Percentiles rank a stretch among this genome's conserved stretches.
Conservation (phyloP, 768 basidiomycete species). For the Amanita inopinata region DNA sequence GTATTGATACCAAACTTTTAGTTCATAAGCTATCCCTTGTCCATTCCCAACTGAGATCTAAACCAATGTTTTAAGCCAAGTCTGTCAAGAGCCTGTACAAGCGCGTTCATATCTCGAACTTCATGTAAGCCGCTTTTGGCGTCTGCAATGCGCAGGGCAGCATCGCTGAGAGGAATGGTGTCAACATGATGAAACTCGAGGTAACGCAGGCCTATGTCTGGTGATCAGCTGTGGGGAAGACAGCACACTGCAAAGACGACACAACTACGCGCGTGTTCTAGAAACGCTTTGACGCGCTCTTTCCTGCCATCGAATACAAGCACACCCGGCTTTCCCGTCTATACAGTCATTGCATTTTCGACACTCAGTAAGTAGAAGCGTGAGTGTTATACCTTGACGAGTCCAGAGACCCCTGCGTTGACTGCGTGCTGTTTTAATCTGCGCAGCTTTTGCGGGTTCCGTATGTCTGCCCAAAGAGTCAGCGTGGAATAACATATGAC, state of each 20-base stretch:
- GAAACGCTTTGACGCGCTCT: constrained; percentile 24
- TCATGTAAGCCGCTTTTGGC: constrained; percentile 26
- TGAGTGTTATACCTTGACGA: constrained; percentile 24
- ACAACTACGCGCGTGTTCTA: constrained; percentile 28
- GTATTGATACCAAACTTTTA: too few relatives aligned
- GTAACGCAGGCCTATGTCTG: constrained; percentile 26
- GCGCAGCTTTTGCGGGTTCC: constrained; percentile 31
- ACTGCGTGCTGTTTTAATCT: constrained; percentile 29
- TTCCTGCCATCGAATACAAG: constrained; percentile 31
- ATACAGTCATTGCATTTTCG: neutral
- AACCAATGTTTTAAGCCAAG: constrained; percentile 30
- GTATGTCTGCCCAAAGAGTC: constrained; percentile 23
- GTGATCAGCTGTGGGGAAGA: neutral
- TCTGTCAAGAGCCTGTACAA: constrained; percentile 21
- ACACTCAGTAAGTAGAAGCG: neutral
- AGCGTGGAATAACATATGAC: neutral
- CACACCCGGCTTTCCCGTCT: constrained; percentile 35
- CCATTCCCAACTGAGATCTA: constrained; percentile 26
- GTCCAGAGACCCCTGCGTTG: constrained; percentile 27
- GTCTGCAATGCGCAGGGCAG: constrained; percentile 15
- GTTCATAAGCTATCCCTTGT: constrained; percentile 13
- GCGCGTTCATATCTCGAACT: constrained; percentile 24
- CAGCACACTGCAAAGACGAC: neutral
- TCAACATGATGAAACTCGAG: constrained; percentile 34
- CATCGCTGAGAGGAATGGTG: constrained; percentile 21